Base-by-base conservation (phyloP, 2,329 filamentous ascomycete genomes). In the Claviceps sp. region DNA sequence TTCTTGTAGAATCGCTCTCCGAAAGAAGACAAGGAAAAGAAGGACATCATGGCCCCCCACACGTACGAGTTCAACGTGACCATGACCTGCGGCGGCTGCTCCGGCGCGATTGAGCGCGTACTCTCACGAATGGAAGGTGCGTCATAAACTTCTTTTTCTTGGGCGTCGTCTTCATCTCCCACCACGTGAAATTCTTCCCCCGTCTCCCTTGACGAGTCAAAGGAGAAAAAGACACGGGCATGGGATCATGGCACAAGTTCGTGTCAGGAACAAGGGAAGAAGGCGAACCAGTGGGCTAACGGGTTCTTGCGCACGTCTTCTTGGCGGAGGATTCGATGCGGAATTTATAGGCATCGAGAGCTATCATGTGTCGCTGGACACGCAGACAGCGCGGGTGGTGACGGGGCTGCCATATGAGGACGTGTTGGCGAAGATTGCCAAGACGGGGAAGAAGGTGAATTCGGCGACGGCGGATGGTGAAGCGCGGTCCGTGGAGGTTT, bases 51-150 rank as follows among this genome's bases (percentile, higher is more conserved):
- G 43, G 43, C 43, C 16, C 30, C 43, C 24, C 88, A 95, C 76
- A 87, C 82, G 60, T 97, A 97, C 85, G 88, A 93, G 70, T 97
- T 97, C 77, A 84, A 90, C 71, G 81, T 97, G 69, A 77, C 75
- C 70, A 98, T 98, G 93, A 86, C 76, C 77, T 98, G 93, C 74
- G 82, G 87, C 66, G 93, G 93, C 68, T 98, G 93, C 83, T 96
- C 90, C 46, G 89, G 90, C 63, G 93, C 93, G 59, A 78, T 98
- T 45, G 86, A 95, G 71, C 81, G 89, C 50, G 89, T 96, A 46
- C 81, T 98, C 58, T 91, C 87, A 75, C 95, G 88, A 74, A 82
- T 95, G 2, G 85, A 94, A 20, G 89, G 90, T 95, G 66, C 58
- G 79, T 70, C 4, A 1, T 44, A 30, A 37, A 40, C 30, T 8